Percentiles rank a stretch among this genome's conserved stretches.
phyloP scores from a whole-genome alignment of 192 early-diverging fungal genomes.

The Linnemannia zychae region DNA sequence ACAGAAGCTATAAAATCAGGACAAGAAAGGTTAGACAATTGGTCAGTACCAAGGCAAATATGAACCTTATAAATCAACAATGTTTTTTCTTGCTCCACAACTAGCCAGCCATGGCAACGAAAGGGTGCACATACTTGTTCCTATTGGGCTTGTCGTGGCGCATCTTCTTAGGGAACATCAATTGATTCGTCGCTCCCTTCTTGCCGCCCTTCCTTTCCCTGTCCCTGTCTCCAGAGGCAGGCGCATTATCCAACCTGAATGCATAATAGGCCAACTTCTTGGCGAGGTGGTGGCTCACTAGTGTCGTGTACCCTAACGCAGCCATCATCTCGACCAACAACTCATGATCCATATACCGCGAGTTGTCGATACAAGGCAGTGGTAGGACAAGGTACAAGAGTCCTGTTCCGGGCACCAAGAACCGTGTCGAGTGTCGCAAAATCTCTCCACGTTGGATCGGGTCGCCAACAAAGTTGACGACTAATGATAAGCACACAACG shows the following conservation, averaged over 20 bases:
- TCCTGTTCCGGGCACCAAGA: slow-evolving; percentile 64
- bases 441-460: slow-evolving; percentile 78
- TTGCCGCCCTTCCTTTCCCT: not conserved
- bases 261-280: slow-evolving; percentile 87
- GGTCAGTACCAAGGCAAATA: too few species aligned
- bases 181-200: not conserved
- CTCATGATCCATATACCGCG: slow-evolving; percentile 87
- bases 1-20: slow-evolving; percentile 19
- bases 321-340: slow-evolving; percentile 73
- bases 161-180: slow-evolving; percentile 72
- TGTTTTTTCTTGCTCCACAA: too few species aligned
- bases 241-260: slow-evolving; percentile 59
- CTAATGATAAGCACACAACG: slow-evolving; percentile 84
- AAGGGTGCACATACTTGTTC: slow-evolving; percentile 38
- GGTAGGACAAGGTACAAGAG: slow-evolving; percentile 86
- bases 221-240: not conserved
- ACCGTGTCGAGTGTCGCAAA: slow-evolving; percentile 63
- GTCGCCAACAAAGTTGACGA: slow-evolving; percentile 93
- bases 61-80: too few species aligned
- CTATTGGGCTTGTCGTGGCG: slow-evolving; percentile 68
- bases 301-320: slow-evolving; percentile 71
- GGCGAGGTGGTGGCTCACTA: slow-evolving; percentile 73
- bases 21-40: not conserved
- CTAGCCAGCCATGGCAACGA: not conserved
- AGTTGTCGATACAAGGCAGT: slow-evolving; percentile 86